Percentiles rank a stretch among this genome's conserved stretches.
These are phyloP conservation scores for Rhypophila decipiens DNA, from an alignment of 495 filamentous ascomycete species.

Conservation along the genomic window DNA sequence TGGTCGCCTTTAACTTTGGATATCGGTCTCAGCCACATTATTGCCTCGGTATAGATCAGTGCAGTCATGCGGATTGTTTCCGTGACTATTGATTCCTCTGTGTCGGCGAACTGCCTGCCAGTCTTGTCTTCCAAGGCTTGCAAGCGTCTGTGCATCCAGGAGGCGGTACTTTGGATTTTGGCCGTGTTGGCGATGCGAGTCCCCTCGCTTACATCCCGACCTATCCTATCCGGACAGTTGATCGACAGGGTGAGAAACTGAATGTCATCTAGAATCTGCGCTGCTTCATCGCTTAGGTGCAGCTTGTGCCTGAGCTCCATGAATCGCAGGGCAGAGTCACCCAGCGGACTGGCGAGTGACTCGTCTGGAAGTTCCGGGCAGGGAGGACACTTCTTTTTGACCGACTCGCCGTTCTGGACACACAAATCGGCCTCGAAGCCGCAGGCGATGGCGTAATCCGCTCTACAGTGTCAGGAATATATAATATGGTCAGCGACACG, in stretches of 20 bases:
- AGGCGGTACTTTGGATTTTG: not conserved
- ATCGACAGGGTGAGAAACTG: conserved; percentile 12
- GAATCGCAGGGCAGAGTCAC: not conserved
- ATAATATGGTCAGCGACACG: not conserved
- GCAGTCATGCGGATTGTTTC: conserved; percentile 7
- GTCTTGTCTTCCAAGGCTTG: not conserved
- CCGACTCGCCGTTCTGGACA: conserved; percentile 3
- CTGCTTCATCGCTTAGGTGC: not conserved
- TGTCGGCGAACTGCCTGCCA: not conserved
- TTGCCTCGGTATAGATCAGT: conserved; percentile 1
- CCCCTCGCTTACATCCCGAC: not conserved
- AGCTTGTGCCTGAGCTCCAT: not conserved
- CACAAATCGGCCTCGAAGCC: conserved; percentile 15
- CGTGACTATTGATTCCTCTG: not conserved
- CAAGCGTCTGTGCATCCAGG: not conserved
- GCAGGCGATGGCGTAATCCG: conserved; percentile 16
- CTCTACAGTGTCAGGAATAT: conserved; percentile 1
- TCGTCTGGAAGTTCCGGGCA: not conserved
- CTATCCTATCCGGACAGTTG: no score
- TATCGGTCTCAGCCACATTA: not conserved
- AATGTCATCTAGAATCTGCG: conserved; percentile 12
- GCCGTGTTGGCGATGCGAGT: not conserved
- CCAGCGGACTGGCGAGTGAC: conserved; percentile 1
- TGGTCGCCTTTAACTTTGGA: conserved; percentile 1
- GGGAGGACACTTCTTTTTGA: not conserved